Evolutionary conservation across 2,329 filamentous ascomycete genomes (phyloP), one percentile per base, ranked within the genome.

Genomic region (Colletotrichum gigasporum): DNA sequence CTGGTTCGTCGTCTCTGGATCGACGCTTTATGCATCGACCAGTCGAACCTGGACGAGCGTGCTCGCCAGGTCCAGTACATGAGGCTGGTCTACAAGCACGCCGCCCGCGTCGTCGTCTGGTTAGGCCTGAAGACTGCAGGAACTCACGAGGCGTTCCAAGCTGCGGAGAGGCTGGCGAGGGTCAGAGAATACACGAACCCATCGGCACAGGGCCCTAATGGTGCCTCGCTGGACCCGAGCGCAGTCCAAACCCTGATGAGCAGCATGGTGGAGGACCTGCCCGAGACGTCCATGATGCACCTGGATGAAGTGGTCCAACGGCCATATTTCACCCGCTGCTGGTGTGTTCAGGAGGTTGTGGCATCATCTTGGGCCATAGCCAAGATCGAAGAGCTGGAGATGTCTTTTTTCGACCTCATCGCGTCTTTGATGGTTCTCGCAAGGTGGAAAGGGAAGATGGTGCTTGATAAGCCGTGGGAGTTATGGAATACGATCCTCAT

Each of bases 21-120:
- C n/a, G 70, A 72, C 48, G 69, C 69, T 5, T 54, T 72, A 4
- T 72, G 71, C 32, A 73, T 72, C 10, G 56, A 70, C 9, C 71
- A 71, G 56, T 54, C 50, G 8, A 48, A 65, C 39, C 22, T 63
- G 22, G 44, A 56, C 16, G 51, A 65, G 32, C 58, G 58, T n/a
- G 37, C 63, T 45, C 42, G 50, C 9, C 58, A 48, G 51, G 58
- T 65, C 11, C 63, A 65, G 30, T 51, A 58, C 50, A 65, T 65
- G 58, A 45, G 50, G n/a, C 45, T 65, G 14, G 58, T 63, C 8
- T 65, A 63, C 2, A 65, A 56, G 20, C 22, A 63, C 24, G 63
- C 63, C 20, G 28, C 51, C 3, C 50, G 18, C 14, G 63, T 65
- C 22, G 22, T 56, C 22, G 58, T 56, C 11, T 65, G 63, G 58